Conservation (phyloP, 768 basidiomycete species). For the Sutorius australiensis region DNA sequence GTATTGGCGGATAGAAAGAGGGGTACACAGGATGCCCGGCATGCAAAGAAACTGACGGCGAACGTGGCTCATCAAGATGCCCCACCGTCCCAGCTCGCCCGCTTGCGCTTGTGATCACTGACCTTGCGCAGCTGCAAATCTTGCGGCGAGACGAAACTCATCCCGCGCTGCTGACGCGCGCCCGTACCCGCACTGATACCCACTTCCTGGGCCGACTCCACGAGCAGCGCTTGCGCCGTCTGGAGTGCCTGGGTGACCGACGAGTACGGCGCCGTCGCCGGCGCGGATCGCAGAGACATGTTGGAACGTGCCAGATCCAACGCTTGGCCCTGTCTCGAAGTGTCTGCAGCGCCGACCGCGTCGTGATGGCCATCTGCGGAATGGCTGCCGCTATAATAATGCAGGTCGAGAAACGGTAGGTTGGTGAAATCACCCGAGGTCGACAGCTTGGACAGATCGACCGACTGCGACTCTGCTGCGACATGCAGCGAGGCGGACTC, state of each 20-base stretch:
- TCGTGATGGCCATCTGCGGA: slow-evolving; percentile 29
- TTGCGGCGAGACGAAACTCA: slow-evolving; percentile 51
- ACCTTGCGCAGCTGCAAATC: slow-evolving; percentile 46
- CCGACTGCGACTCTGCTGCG: slow-evolving; percentile 15
- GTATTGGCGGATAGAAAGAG: slow-evolving; percentile 11
- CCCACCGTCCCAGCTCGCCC: slow-evolving; percentile 55
- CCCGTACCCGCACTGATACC: background rate
- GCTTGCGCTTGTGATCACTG: slow-evolving; percentile 53
- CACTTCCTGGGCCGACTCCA: slow-evolving; percentile 14
- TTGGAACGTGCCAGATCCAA: slow-evolving; percentile 47
- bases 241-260: slow-evolving; percentile 32
- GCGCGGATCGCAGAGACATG: slow-evolving; percentile 29
- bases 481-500: slow-evolving; percentile 23
- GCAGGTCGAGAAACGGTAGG: slow-evolving; percentile 69
- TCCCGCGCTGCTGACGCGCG: slow-evolving; percentile 40
- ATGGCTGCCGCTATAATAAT: slow-evolving; percentile 50
- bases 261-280: slow-evolving; percentile 21
- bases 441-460: slow-evolving; percentile 31
- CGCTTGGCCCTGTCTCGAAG: slow-evolving; percentile 43
- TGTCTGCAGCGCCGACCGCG: slow-evolving; percentile 20
- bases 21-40: slow-evolving; percentile 6
- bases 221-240: slow-evolving; percentile 31
- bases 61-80: slow-evolving; percentile 20
- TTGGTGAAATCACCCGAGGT: slow-evolving; percentile 38
- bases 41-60: background rate